Evolutionary conservation across 164 flowering plant species (phyloP).

Genomic region (Berberis vulgaris): DNA sequence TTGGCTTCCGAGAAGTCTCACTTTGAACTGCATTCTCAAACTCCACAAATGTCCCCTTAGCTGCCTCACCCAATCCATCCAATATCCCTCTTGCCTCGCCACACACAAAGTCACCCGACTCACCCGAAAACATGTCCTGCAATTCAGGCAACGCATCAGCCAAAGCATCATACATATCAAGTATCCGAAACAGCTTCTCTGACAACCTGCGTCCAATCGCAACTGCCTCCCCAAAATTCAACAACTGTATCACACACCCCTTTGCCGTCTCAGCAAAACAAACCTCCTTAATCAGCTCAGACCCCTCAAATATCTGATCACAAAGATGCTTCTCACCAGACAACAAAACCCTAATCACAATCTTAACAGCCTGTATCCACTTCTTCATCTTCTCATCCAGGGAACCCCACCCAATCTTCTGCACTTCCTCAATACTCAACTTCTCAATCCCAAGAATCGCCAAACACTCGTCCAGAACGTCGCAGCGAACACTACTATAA

Average conservation of each 20-base stretch:
- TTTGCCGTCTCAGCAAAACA: conserved; percentile 70
- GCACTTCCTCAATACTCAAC: conserved; percentile 81
- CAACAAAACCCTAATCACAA: conserved; percentile 44
- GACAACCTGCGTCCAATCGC: conserved; percentile 50
- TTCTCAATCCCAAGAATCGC: conserved; percentile 66
- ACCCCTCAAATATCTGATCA: conserved; percentile 51
- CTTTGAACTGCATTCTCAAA: conserved; percentile 64
- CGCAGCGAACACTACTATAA: conserved; percentile 62
- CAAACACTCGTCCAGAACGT: conserved; percentile 70
- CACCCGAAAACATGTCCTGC: conserved; percentile 34
- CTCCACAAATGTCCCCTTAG: conserved; percentile 60
- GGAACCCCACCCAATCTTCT: conserved; percentile 64
- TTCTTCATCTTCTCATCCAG: conserved; percentile 94
- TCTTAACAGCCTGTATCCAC: conserved; percentile 75
- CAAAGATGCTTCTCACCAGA: conserved; percentile 63
- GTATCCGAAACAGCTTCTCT: conserved; percentile 60
- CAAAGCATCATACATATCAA: conserved; percentile 79
- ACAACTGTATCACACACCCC: conserved; percentile 63
- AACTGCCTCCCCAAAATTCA: conserved; percentile 76
- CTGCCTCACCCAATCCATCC: conserved; percentile 53
- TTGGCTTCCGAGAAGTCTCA: conserved; percentile 52
- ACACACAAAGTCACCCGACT: conserved; percentile 33
- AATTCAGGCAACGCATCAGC: conserved; percentile 36
- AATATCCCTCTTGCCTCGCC: conserved; percentile 54
- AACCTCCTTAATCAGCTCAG: conserved; percentile 37